Conservation (phyloP, 805 yeast genomes). For the Monosporozyma aerobia region DNA sequence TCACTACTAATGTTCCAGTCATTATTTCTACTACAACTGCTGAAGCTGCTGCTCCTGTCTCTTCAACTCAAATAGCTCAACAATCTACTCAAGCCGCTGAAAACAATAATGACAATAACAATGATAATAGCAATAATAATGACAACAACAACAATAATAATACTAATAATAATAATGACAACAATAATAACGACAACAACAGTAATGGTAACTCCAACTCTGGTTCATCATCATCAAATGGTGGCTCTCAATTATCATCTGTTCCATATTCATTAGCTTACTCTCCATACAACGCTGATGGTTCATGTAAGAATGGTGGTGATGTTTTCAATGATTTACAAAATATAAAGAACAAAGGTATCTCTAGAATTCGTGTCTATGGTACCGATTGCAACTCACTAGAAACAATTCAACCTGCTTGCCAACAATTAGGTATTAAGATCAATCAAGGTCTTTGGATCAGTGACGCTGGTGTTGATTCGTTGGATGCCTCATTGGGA, state of each 20-base stretch:
- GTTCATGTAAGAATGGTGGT: slow-evolving; percentile 53
- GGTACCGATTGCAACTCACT: slow-evolving; percentile 80
- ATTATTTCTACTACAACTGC: slow-evolving; percentile 4
- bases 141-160: slow-evolving; percentile 2
- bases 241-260: slow-evolving; percentile 21
- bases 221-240: slow-evolving; percentile 10
- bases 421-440: slow-evolving; percentile 49
- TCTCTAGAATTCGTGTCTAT: slow-evolving; percentile 62
- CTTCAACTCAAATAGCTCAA: not conserved
- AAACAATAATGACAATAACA: not conserved
- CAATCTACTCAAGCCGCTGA: slow-evolving; percentile 2
- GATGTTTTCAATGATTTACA: slow-evolving; percentile 51
- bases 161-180: slow-evolving; percentile 9
- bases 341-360: slow-evolving; percentile 50
- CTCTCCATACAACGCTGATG: slow-evolving; percentile 67
- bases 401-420: slow-evolving; percentile 53
- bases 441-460: slow-evolving; percentile 90
- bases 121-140: not conserved
- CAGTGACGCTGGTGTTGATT: slow-evolving; percentile 49
- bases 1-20: not conserved
- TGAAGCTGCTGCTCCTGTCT: slow-evolving; percentile 4
- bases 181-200: not conserved
- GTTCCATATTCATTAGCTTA: slow-evolving; percentile 57
- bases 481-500: slow-evolving; percentile 52
- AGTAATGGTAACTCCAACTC: slow-evolving; percentile 9